phyloP scores from a whole-genome alignment of 371 early-diverging fungal genomes.

The Mucor sp. region DNA sequence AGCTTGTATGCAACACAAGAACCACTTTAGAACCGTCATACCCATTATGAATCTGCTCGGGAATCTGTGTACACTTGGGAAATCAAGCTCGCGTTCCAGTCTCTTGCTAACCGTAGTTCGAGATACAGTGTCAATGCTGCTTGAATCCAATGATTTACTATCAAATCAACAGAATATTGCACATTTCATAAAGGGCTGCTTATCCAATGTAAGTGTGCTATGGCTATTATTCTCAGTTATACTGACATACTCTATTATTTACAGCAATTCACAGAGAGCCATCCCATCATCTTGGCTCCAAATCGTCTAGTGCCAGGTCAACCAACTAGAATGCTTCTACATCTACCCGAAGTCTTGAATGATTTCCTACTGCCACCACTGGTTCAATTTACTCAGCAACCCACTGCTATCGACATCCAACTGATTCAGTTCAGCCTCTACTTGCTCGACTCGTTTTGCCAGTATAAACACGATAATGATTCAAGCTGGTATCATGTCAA shows the following conservation, averaged over 20 bases:
- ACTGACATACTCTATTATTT: too few relatives aligned
- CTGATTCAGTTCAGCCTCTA: not conserved
- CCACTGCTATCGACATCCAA: not conserved
- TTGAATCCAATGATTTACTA: not conserved
- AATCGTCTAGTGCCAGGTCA: not conserved
- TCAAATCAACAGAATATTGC: constrained; percentile 1
- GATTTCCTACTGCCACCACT: not conserved
- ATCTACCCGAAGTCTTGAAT: not conserved
- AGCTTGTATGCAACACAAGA: constrained; percentile 19
- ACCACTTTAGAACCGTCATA: constrained; percentile 25
- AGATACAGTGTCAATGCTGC: not conserved
- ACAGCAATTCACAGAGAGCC: not conserved
- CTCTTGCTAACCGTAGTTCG: not conserved
- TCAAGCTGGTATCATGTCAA: not conserved
- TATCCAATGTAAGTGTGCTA: not conserved
- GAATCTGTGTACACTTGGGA: constrained; percentile 4
- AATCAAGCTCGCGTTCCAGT: not conserved
- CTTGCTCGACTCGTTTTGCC: constrained; percentile 1
- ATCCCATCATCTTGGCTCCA: constrained; percentile 13
- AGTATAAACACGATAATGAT: not conserved
- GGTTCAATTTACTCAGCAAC: not conserved
- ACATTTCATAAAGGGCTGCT: constrained; percentile 16
- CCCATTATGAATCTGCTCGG: constrained; percentile 22
- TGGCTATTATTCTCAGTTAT: too few relatives aligned
- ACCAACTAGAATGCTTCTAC: not conserved